Evolutionary conservation across 2,329 filamentous ascomycete genomes (phyloP), one percentile per base, ranked within the genome.

Genomic region (Fusarium buharicum): DNA sequence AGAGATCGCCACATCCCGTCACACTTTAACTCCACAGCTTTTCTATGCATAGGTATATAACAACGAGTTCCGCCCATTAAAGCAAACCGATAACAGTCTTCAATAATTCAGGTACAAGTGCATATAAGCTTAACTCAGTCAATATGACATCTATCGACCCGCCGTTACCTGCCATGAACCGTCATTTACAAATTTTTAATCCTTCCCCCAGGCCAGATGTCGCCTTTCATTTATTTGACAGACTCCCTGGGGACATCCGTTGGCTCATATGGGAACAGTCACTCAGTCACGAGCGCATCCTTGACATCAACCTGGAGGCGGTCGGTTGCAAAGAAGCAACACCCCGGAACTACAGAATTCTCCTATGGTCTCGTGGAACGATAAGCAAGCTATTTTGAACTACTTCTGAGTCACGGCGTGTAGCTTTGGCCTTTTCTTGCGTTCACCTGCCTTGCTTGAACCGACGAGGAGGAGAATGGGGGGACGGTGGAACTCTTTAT

Each of bases 201-300:
- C 47, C 41, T 9, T 16, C 5, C 14, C 20, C 13, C 8, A 14
- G 16, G 0, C 14, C 17, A 24, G 37, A 12, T 18, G 27, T 5
- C 10, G 3, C 41, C 0, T 59, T 59, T 18, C 41, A 13, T n/a
- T 14, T 34, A 5, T 58, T 59, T 52, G 4, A 24, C 6, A 2
- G 6, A 1, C 33, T 59, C 0, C 46, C 39, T 2, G 4, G 0
- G 1, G 54, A 59, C 0, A 4, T 54, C 1, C 11, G 54, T 16
- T 27, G 47, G 5, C 43, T 59, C 18, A n/a, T 59, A 30, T 59
- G 56, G 47, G 47, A 59, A 1, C 28, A 45, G 4, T 17, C 4
- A 2, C 38, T 53, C 1, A 30, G 41, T 13, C 41, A 47, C 17
- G 36, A 59, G 2, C 37, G 54, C 6, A 6, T 17, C 9, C 8